A percentile compares a stretch with the other conserved stretches of the same genome.
Evolutionary conservation across 345 rosid genomes (phyloP).

Genomic region (Cochlearia excelsa): DNA sequence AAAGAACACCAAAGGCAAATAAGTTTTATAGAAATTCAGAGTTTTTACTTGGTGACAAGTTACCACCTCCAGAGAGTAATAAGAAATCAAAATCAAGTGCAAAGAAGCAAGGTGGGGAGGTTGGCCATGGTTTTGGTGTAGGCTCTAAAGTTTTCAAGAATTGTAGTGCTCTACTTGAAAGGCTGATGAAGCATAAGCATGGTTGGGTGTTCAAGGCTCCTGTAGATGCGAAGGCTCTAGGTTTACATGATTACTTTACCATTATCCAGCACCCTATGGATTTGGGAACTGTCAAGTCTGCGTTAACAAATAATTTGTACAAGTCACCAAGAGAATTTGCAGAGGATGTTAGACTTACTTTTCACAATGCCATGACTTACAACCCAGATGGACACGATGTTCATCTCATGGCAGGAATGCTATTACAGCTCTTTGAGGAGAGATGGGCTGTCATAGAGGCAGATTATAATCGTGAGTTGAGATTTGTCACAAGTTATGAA

Average conservation of each 20-base stretch:
- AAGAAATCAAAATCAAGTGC: slow-evolving; percentile 77
- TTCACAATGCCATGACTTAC: slow-evolving; percentile 87
- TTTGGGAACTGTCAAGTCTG: slow-evolving; percentile 80
- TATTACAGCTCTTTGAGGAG: slow-evolving; percentile 73
- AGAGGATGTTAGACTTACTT: slow-evolving; percentile 55
- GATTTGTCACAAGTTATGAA: slow-evolving; percentile 53
- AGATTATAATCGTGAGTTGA: slow-evolving; percentile 68
- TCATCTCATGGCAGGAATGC: slow-evolving; percentile 75
- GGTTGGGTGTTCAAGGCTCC: slow-evolving; percentile 97
- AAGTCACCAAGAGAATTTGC: slow-evolving; percentile 64
- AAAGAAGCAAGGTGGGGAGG: slow-evolving; percentile 69
- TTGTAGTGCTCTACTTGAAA: slow-evolving; percentile 77
- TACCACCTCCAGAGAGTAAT: slow-evolving; percentile 93
- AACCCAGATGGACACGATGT: slow-evolving; percentile 98
- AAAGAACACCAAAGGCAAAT: slow-evolving; percentile 96
- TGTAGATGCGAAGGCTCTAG: slow-evolving; percentile 75
- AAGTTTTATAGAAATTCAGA: slow-evolving; percentile 88
- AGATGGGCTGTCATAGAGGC: slow-evolving; percentile 79
- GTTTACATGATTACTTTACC: slow-evolving; percentile 77
- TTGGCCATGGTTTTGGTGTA: slow-evolving; percentile 52
- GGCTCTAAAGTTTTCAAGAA: slow-evolving; percentile 61
- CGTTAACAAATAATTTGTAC: slow-evolving; percentile 71
- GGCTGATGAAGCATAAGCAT: slow-evolving; percentile 89
- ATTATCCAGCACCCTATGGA: slow-evolving; percentile 94
- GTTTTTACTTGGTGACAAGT: slow-evolving; percentile 94